Evolutionary conservation across 106 monocot genomes (phyloP).

Genomic region (Acorus calamus): DNA sequence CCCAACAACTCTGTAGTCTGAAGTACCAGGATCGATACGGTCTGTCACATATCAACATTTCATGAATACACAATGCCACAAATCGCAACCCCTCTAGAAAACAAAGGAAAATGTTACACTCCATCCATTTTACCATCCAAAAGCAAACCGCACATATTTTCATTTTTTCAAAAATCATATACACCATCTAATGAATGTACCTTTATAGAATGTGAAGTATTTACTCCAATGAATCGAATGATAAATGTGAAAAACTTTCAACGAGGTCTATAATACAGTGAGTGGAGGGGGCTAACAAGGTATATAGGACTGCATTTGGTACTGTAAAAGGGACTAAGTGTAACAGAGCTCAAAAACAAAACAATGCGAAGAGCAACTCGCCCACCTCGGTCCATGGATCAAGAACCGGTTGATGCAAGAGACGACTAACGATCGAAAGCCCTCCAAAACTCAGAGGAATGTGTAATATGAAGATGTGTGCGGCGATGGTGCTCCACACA

Average conservation of each 20-base stretch:
- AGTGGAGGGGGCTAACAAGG: no score
- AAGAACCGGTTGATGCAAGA: conserved; percentile 40
- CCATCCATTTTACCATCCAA: no score
- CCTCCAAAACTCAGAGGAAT: conserved; percentile 88
- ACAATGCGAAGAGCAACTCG: not conserved
- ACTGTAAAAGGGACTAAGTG: not conserved
- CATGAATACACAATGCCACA: no score
- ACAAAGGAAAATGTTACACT: no score
- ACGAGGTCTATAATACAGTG: no score
- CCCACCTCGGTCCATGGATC: conserved; percentile 62
- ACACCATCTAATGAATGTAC: no score
- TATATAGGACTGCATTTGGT: not conserved
- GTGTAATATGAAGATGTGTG: conserved; percentile 68
- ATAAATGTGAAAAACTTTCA: no score
- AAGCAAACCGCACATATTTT: no score
- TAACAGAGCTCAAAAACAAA: not conserved
- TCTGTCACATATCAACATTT: conserved; percentile 17
- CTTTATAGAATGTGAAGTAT: no score
- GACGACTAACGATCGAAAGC: conserved; percentile 32
- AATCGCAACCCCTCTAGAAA: no score
- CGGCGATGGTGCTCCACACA: conserved; percentile 64
- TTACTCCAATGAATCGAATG: no score
- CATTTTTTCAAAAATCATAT: no score
- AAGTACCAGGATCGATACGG: conserved; percentile 27
- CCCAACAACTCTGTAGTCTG: conserved; percentile 41